Evolutionary conservation across 495 filamentous ascomycete genomes (phyloP).

Genomic region (Penicillium paxilli): DNA sequence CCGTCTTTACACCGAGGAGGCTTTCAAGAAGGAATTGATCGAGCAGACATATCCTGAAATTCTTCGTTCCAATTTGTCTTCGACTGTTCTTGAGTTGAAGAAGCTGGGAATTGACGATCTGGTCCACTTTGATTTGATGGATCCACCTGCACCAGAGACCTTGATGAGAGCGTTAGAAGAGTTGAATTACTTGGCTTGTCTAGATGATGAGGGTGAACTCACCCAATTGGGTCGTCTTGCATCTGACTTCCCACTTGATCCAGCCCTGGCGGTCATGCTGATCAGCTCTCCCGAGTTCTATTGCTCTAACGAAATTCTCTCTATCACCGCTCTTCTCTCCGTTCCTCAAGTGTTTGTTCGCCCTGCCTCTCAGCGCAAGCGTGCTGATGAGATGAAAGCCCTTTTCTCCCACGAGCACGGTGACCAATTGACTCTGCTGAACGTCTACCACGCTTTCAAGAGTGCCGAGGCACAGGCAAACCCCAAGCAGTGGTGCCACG

Average conservation of each 20-base stretch:
- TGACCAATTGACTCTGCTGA: constrained; percentile 93
- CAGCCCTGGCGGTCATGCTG: constrained; percentile 94
- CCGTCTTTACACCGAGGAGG: constrained; percentile 91
- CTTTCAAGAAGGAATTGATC: constrained; percentile 98
- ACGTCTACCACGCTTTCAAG: constrained; percentile 98
- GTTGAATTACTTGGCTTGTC: constrained; percentile 93
- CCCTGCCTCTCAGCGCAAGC: constrained; percentile 76
- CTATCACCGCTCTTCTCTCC: constrained; percentile 89
- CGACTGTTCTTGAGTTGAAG: constrained; percentile 94
- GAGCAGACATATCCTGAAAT: constrained; percentile 97
- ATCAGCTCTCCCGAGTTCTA: constrained; percentile 97
- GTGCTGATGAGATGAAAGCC: constrained; percentile 97
- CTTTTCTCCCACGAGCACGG: constrained; percentile 91
- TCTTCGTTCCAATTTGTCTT: constrained; percentile 88
- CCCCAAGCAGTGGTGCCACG: constrained; percentile 88
- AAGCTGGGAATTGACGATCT: constrained; percentile 95
- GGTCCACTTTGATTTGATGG: constrained; percentile 98
- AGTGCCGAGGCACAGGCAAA: constrained; percentile 68
- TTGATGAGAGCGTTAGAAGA: constrained; percentile 98
- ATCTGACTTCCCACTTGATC: constrained; percentile 95
- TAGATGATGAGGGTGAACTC: constrained; percentile 93
- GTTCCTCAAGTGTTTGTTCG: constrained; percentile 94
- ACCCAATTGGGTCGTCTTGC: constrained; percentile 83
- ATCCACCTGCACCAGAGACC: constrained; percentile 96
- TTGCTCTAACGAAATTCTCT: constrained; percentile 97